phyloP scores from a whole-genome alignment of 2,329 filamentous ascomycete species.

The Colletotrichum coccodes region DNA sequence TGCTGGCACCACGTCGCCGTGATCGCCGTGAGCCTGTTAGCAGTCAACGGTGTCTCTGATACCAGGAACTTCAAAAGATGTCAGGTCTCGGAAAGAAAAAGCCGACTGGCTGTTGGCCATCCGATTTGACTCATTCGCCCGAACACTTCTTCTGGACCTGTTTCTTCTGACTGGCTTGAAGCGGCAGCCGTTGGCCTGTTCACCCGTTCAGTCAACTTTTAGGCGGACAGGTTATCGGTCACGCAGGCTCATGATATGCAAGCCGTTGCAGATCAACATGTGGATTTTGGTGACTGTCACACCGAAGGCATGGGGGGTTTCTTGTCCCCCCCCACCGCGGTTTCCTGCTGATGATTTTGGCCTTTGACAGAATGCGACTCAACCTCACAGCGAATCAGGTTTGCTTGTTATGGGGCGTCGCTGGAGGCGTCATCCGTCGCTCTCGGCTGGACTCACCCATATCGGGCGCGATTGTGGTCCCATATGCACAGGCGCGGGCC shows the following conservation, averaged over 20 bases:
- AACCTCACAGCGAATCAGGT: too few relatives aligned
- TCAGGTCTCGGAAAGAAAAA: neutral
- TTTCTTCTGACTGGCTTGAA: slow-evolving; percentile 9
- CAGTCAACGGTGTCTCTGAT: neutral
- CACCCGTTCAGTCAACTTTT: neutral
- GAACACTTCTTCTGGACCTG: neutral
- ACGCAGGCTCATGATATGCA: slow-evolving; percentile 10
- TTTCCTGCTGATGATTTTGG: too few relatives aligned
- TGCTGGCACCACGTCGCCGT: slow-evolving; percentile 11
- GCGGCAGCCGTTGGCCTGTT: neutral
- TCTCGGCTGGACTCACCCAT: too few relatives aligned
- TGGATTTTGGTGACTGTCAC: slow-evolving; percentile 1
- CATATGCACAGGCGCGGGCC: too few relatives aligned
- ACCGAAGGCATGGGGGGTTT: neutral
- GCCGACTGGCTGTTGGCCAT: neutral
- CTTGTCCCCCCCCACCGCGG: too few relatives aligned
- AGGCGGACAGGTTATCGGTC: neutral
- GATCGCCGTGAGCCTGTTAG: too few relatives aligned
- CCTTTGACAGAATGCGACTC: too few relatives aligned
- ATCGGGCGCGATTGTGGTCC: too few relatives aligned
- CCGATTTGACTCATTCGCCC: neutral
- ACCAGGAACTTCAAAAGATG: neutral
- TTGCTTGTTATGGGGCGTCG: too few relatives aligned
- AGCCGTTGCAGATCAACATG: slow-evolving; percentile 28
- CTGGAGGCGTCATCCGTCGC: too few relatives aligned